Conservation (phyloP, 805 yeast species). For the Starmera amethionina region DNA sequence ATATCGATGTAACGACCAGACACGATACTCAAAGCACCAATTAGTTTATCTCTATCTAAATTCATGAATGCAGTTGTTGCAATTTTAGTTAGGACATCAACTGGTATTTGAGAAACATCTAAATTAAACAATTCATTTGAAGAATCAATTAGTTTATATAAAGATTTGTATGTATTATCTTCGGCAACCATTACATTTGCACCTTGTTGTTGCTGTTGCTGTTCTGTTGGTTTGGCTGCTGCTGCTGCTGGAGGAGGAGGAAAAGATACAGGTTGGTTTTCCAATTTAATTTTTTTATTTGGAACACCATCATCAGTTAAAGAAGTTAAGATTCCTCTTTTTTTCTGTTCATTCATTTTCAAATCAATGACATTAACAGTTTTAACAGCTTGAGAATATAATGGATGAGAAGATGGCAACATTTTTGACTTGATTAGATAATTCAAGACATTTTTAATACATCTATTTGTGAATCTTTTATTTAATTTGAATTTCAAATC, state of each 20-base stretch:
- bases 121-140: constrained; percentile 53
- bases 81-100: constrained; percentile 51
- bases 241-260: constrained; percentile 10
- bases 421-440: constrained; percentile 28
- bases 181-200: constrained; percentile 23
- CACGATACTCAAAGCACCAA: constrained; percentile 61
- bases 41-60: constrained; percentile 40
- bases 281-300: constrained; percentile 14
- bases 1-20: constrained; percentile 52
- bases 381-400: constrained; percentile 9
- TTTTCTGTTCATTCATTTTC: constrained; percentile 18
- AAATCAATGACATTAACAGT: constrained; percentile 13
- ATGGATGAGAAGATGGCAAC: constrained; percentile 12
- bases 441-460: constrained; percentile 35
- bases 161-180: constrained; percentile 42
- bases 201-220: neutral
- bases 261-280: constrained; percentile 9
- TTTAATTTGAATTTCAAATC: constrained; percentile 38
- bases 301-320: constrained; percentile 17
- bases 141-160: constrained; percentile 59
- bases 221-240: neutral
- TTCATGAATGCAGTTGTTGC: constrained; percentile 56
- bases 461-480: constrained; percentile 54
- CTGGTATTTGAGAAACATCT: constrained; percentile 62
- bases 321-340: constrained; percentile 15